Percentiles rank a stretch among this genome's conserved stretches.
These are phyloP conservation scores for Paramecium tetraurelia DNA, from an alignment of 73 alveolate genomes.

Conservation along the genomic window DNA sequence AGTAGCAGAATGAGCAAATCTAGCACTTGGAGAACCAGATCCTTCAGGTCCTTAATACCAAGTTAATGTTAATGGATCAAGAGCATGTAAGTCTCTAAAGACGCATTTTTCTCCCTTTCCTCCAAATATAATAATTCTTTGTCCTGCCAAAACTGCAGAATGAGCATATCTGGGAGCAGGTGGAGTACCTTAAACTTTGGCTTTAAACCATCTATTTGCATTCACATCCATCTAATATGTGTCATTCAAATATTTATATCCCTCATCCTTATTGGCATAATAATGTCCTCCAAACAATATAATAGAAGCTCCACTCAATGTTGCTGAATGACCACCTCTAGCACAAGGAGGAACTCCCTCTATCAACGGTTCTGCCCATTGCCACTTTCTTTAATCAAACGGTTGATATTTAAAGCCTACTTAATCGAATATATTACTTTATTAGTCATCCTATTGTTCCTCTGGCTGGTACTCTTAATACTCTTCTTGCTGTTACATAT, in stretches of 20 bases:
- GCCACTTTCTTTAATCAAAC: conserved; percentile 82
- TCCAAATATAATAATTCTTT: conserved; percentile 94
- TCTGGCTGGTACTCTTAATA: background rate
- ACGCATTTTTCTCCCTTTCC: conserved; percentile 83
- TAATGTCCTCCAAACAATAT: conserved; percentile 96
- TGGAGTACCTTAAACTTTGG: conserved; percentile 94
- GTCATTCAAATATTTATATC: conserved; percentile 95
- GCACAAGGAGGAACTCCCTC: conserved; percentile 98
- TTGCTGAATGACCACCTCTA: conserved; percentile 98
- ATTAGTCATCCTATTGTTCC: background rate
- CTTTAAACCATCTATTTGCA: conserved; percentile 93
- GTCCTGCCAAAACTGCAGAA: conserved; percentile 95
- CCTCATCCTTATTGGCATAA: conserved; percentile 90
- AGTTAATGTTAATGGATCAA: conserved; percentile 97
- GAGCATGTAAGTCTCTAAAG: conserved; percentile 95
- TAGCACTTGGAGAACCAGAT: conserved; percentile 96
- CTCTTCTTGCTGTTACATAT: background rate
- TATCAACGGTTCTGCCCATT: conserved; percentile 85
- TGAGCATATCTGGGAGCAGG: conserved; percentile 98
- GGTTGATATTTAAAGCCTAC: conserved; percentile 41
- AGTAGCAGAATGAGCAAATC: conserved; percentile 97
- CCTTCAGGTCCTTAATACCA: conserved; percentile 99
- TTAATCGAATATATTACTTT: background rate
- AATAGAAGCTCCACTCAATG: conserved; percentile 93
- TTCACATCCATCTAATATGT: conserved; percentile 96